Conservation (phyloP, 352 stramenopile genomes). For the Phytopythium kandeliae region DNA sequence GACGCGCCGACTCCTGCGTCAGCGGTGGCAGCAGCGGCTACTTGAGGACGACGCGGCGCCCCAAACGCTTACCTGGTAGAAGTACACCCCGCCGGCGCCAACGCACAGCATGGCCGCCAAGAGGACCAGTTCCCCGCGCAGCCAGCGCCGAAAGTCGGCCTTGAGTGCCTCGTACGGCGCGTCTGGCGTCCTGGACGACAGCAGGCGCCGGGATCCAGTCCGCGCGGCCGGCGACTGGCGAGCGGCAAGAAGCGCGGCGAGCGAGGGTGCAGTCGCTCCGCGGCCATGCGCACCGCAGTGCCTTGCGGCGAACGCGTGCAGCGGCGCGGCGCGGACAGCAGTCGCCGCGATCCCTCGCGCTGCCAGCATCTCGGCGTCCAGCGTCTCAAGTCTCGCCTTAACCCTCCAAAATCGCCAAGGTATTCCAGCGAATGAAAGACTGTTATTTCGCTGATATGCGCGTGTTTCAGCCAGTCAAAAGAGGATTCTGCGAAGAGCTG, state of each 20-base stretch:
- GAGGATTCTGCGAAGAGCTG: not conserved
- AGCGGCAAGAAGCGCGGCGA: not conserved
- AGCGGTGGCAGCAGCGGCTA: not conserved
- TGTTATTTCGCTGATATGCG: not conserved
- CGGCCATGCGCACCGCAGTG: not conserved
- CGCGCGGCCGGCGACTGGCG: not conserved
- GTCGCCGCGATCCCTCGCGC: not conserved
- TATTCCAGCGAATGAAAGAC: not conserved
- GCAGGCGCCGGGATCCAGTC: not conserved
- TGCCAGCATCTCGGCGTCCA: not conserved
- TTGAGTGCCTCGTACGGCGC: constrained; percentile 41
- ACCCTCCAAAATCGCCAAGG: too few species aligned
- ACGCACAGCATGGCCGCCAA: constrained; percentile 35
- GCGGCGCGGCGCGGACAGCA: not conserved
- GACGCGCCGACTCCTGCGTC: too few species aligned
- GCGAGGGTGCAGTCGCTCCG: not conserved
- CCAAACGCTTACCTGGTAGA: constrained; percentile 42
- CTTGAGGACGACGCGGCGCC: not conserved
- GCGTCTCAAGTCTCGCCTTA: too few species aligned
- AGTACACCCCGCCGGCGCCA: constrained; percentile 48
- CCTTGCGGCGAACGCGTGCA: not conserved
- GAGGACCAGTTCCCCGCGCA: constrained; percentile 42
- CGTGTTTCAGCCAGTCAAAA: not conserved
- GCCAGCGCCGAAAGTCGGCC: constrained; percentile 57
- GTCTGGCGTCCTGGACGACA: constrained; percentile 2